Base-by-base conservation (phyloP, 345 rosid genomes). In the Boechera retrofracta region DNA sequence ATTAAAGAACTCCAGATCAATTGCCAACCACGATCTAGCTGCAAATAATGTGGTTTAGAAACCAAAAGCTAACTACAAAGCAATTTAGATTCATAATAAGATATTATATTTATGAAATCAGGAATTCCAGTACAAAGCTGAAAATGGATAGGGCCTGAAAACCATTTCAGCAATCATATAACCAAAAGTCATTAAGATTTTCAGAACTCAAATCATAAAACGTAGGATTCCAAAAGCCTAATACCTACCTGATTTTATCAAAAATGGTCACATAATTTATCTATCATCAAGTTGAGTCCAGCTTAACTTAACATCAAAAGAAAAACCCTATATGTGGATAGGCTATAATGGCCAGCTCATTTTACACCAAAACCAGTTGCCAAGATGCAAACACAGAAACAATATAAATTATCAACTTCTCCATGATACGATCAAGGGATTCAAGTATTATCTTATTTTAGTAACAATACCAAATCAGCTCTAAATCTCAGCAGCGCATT, bases 21-120 rank as follows among this genome's bases (percentile, higher is more conserved):
- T 47, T 88, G 91, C 98, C 97, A 92, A 71, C 92, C 89, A 57
- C 71, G 69, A 70, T 81, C 78, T 64, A 85, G 74, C 98, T 91
- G 91, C 85, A 87, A 78, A 72, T 48, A 78, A 72, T 36, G n/a
- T 3, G 11, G 60, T 64, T 70, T 65, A 58, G 63, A 72, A 45
- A 66, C 64, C 39, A 72, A 51, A 78, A 58, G 69, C 41, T 49
- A 72, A 57, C 48, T 21, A 56, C 63, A 28, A 69, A 59, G 69
- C 55, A 64, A 72, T 65, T n/a, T 26, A 64, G 67, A 36, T 47
- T 64, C 45, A 9, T 57, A 57, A 57, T 48, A 35, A 48, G 35
- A 57, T 64, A 18, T 70, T 26, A 32, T 24, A 71, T 4, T 4
- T 49, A 21, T 39, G 55, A 60, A 60, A 60, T 61, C 31, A 76